Conservation (phyloP, 1,284 basidiomycete genomes). For the Pseudozyma flocculosa region DNA sequence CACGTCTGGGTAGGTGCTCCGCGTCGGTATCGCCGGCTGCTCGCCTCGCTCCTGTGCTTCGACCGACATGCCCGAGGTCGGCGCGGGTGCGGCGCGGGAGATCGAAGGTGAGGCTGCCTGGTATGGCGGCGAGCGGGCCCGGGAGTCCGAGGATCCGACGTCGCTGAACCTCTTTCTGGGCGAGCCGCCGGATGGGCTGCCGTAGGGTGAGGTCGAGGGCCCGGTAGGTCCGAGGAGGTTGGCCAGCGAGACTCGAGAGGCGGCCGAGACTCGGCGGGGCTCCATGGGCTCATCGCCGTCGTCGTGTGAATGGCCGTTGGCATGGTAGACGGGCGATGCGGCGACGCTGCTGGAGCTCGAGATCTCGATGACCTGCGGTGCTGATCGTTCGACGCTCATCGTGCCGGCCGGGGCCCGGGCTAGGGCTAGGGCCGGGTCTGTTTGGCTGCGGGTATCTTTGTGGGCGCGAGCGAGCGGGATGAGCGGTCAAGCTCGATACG, state of each 20-base stretch:
- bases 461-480: too few species aligned
- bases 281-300: slow-evolving; percentile 17
- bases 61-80: neutral
- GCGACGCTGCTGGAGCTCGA: slow-evolving; percentile 9
- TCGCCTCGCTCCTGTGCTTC: neutral
- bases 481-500: too few species aligned
- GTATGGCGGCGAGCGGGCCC: too few species aligned
- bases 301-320: neutral
- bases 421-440: too few species aligned
- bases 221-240: slow-evolving; percentile 30
- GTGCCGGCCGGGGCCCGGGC: too few species aligned
- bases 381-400: too few species aligned
- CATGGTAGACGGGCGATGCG: neutral
- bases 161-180: slow-evolving; percentile 25
- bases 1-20: neutral
- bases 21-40: too few species aligned
- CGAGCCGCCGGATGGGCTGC: slow-evolving; percentile 23
- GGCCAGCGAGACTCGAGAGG: slow-evolving; percentile 28
- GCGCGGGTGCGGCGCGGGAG: too few species aligned
- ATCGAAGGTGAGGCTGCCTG: neutral
- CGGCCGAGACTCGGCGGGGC: slow-evolving; percentile 22
- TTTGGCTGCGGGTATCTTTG: too few species aligned
- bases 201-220: slow-evolving; percentile 24
- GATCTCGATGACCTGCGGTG: slow-evolving; percentile 23
- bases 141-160: neutral